Conservation (phyloP, 176 grass and related monocot species). For the Triticum dicoccoides region DNA sequence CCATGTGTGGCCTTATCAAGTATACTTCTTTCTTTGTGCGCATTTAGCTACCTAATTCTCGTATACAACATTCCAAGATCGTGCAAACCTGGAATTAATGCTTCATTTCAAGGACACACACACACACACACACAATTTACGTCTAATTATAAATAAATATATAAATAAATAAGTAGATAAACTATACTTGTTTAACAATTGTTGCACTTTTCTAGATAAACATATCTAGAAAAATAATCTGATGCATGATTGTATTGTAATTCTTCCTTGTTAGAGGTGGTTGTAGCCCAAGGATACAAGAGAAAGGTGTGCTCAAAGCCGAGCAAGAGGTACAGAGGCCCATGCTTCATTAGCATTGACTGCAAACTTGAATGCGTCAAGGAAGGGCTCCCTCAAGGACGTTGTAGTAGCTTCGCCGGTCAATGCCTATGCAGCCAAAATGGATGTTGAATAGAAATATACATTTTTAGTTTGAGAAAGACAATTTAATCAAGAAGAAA, state of each 20-base stretch:
- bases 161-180: no score
- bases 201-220: background rate
- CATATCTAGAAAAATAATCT: background rate
- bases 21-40: no score
- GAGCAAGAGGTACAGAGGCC: background rate
- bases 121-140: no score
- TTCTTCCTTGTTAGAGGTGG: background rate
- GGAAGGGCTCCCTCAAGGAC: background rate
- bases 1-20: no score
- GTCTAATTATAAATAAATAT: no score
- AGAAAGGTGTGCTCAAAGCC: conserved; percentile 2
- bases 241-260: background rate
- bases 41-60: no score
- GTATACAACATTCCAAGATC: no score
- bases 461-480: background rate
- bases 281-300: background rate
- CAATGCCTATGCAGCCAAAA: background rate
- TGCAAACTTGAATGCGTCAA: background rate
- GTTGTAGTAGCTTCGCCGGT: background rate
- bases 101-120: no score
- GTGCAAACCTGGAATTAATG: no score
- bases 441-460: background rate
- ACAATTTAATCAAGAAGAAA: background rate
- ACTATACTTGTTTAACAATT: background rate
- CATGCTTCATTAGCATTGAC: background rate